Evolutionary conservation across 75 land plant species (phyloP), one percentile per base, ranked within the genome.

Genomic region (Sequoia sempervirens): DNA sequence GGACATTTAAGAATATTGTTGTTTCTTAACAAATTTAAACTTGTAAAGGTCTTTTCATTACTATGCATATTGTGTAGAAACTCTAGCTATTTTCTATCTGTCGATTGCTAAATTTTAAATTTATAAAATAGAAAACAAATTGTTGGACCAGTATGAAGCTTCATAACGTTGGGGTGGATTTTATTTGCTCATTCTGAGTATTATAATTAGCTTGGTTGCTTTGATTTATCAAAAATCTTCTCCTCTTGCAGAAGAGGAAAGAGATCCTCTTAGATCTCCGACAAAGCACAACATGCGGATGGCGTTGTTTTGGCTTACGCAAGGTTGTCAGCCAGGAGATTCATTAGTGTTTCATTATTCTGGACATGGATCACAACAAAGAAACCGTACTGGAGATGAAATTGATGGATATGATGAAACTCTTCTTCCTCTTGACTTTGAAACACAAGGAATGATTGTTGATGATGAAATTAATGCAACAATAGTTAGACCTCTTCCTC

Each of bases 351-450:
- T 96, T 84, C 97, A 96, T 66, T 96, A 93, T 74, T 96, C 98
- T 41, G 98, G 98, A n/a, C 98, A 96, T 91, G 98, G 98, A 66
- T 95, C 98, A 75, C 95, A 90, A 53, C 95, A 92, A 72, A 89
- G 92, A 64, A 88, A 93, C 84, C 85, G 81, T 61, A 85, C 84
- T 85, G 93, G 94, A 11, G 95, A 94, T 82, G 98, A 96, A 83
- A 88, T 90, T 84, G 98, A 96, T 93, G 98, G 98, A 52, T 92
- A 78, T 75, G 97, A 96, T 89, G 97, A 95, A 86, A 95, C 97
- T 56, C 54, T 96, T 11, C 90, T 90, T 82, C 98, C 98, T 41
- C 53, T 96, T 45, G 98, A 96, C 80, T 95, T 92, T 87, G 88
- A 92, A 79, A 91, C 91, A 54, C 92, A 92, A 76, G 98, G 98